A percentile compares a stretch with the other conserved stretches of the same genome.
These are phyloP conservation scores for Ramaria rubella DNA, from an alignment of 768 basidiomycete genomes.

Conservation along the genomic window DNA sequence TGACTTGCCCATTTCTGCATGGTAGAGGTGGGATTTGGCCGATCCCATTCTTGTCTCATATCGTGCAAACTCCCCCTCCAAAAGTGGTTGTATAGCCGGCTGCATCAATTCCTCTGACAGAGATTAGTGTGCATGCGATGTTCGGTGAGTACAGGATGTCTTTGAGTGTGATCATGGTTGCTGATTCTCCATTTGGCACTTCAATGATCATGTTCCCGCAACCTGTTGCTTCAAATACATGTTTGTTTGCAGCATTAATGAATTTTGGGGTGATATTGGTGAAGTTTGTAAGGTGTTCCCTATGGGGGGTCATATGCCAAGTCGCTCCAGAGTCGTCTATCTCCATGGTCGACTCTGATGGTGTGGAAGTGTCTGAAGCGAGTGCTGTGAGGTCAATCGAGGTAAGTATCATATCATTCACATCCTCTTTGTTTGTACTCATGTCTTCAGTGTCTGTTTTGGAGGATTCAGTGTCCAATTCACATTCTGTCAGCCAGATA, in stretches of 20 bases:
- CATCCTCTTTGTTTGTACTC: too few relatives aligned
- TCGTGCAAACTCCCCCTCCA: slow-evolving; percentile 20
- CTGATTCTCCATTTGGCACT: too few relatives aligned
- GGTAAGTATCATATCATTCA: too few relatives aligned
- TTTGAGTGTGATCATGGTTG: slow-evolving; percentile 8
- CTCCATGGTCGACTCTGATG: too few relatives aligned
- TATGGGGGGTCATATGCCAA: too few relatives aligned
- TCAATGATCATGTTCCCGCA: slow-evolving; percentile 19
- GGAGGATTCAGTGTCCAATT: too few relatives aligned
- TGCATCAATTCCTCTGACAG: too few relatives aligned
- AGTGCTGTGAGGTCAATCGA: too few relatives aligned
- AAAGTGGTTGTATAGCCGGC: too few relatives aligned
- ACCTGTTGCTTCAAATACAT: neutral
- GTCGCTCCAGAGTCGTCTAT: slow-evolving; percentile 28
- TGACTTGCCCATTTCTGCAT: slow-evolving; percentile 18
- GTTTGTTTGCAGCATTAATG: neutral
- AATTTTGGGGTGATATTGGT: neutral
- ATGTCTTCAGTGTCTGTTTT: too few relatives aligned
- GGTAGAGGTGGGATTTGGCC: slow-evolving; percentile 19
- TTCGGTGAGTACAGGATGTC: slow-evolving; percentile 19
- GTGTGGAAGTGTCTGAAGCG: too few relatives aligned
- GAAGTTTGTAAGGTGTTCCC: slow-evolving; percentile 17
- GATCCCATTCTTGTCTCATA: slow-evolving; percentile 15
- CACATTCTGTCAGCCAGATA: too few relatives aligned
- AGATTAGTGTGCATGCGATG: slow-evolving; percentile 13